Evolutionary conservation across 177 flowering plant genomes (phyloP).

Genomic region (Telopea speciosissima): DNA sequence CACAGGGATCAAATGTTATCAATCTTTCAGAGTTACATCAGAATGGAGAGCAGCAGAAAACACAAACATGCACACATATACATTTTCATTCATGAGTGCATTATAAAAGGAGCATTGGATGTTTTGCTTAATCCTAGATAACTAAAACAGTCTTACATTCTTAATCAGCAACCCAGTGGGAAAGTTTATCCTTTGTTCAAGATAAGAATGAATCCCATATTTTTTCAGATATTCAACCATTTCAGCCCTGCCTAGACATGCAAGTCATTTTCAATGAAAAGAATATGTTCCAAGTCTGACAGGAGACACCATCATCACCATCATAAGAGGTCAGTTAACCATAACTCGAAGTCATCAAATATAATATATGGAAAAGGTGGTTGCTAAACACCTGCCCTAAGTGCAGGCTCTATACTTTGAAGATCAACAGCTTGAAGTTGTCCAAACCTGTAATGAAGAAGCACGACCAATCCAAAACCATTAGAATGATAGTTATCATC

Average conservation of each 20-base stretch:
- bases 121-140: not conserved
- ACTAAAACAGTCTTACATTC: not conserved
- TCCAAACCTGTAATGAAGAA: conserved; percentile 72
- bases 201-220: not conserved
- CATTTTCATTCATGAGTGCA: too few relatives aligned
- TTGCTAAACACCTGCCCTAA: conserved; percentile 66
- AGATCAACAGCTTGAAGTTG: conserved; percentile 94
- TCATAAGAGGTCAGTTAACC: not conserved
- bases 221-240: not conserved
- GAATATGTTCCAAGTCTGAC: not conserved
- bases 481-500: not conserved
- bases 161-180: not conserved
- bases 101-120: not conserved
- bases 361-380: not conserved
- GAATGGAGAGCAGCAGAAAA: not conserved
- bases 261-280: not conserved
- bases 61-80: not conserved
- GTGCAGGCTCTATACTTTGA: conserved; percentile 67
- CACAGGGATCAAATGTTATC: too few relatives aligned
- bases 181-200: not conserved
- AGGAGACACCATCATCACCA: not conserved
- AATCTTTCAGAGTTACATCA: not conserved
- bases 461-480: not conserved
- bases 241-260: not conserved
- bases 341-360: not conserved